Evolutionary conservation across 805 yeast species (phyloP), one percentile per base, ranked within the genome.

Genomic region (Zygosaccharomyces kombuchaensis): DNA sequence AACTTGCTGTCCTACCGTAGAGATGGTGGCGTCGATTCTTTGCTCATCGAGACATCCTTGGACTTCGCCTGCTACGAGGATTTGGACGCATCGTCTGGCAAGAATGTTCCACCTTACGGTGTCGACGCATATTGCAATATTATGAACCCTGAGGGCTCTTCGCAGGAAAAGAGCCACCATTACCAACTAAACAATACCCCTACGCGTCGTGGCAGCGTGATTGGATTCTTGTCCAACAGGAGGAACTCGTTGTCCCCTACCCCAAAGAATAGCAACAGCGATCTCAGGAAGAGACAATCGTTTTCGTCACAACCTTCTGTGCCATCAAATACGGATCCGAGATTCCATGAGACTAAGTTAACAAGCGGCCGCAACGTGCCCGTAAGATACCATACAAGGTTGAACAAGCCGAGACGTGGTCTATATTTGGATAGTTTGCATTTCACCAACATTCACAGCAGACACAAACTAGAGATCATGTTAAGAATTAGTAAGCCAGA

Each of bases 391-490:
- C 53, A 51, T 22, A 59, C 63, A 4, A 51, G 51, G n/a, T 32
- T 56, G 16, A 60, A 58, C 32, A 53, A 51, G 36, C 50, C 62
- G 3, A 60, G 55, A 38, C 54, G 68, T 22, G 69, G 71, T 1
- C 70, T 83, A 43, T 76, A 78, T 51, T 82, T 90, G 1, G 89
- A 84, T 56, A 63, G 72, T 35, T 70, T 76, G 12, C 78, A 83
- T 51, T 82, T 76, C 56, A 73, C 80, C 27, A 82, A 81, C 55
- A 72, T 85, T 36, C 78, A 75, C 52, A 72, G 84, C 13, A 73
- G 76, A 45, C 95, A 85, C 61, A 69, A 89, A 40, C 62, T 85
- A 40, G 93, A 85, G 59, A 74, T 85, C 4, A 79, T 84, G 54
- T 74, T 85, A 46, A 69, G 93, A 46, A 78, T 85, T 22, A 78